phyloP scores from a whole-genome alignment of 2,329 filamentous ascomycete genomes.

The Colletotrichum filicis region DNA sequence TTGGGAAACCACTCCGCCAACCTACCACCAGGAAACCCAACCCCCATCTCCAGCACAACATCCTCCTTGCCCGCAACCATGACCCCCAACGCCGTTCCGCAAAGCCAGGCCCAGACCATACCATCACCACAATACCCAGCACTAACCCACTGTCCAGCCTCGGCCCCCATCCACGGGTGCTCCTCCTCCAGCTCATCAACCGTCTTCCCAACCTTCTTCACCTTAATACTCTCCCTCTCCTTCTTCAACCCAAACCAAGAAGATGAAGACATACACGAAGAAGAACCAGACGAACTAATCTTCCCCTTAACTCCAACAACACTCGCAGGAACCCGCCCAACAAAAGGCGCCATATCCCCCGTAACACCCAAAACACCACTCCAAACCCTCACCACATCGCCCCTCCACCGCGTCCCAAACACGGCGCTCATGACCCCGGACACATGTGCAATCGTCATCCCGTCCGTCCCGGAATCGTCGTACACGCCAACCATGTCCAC shows the following conservation, averaged over 20 bases:
- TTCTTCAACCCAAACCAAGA: background rate
- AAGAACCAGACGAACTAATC: background rate
- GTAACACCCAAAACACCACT: constrained; percentile 60
- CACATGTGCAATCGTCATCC: constrained; percentile 51
- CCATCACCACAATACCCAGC: constrained; percentile 64
- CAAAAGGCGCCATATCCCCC: constrained; percentile 60
- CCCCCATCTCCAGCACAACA: constrained; percentile 40
- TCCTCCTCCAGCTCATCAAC: background rate
- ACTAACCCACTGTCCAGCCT: constrained; percentile 60
- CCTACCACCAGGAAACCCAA: constrained; percentile 49
- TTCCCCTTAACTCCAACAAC: constrained; percentile 39
- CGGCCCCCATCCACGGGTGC: background rate
- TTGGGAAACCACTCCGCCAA: constrained; percentile 54
- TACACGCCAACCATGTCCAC: constrained; percentile 58
- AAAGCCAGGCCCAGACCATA: constrained; percentile 65
- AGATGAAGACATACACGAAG: background rate
- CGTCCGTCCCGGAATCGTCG: constrained; percentile 56
- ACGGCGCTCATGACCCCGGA: constrained; percentile 54
- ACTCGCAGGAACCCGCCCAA: constrained; percentile 53
- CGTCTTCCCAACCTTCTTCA: background rate
- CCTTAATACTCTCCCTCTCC: background rate
- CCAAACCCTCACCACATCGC: constrained; percentile 55
- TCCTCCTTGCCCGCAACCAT: constrained; percentile 56
- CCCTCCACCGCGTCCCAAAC: constrained; percentile 52
- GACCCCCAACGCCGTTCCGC: constrained; percentile 56